Conservation (phyloP, 2,329 filamentous ascomycete species). For the Tolypocladium tropicale region DNA sequence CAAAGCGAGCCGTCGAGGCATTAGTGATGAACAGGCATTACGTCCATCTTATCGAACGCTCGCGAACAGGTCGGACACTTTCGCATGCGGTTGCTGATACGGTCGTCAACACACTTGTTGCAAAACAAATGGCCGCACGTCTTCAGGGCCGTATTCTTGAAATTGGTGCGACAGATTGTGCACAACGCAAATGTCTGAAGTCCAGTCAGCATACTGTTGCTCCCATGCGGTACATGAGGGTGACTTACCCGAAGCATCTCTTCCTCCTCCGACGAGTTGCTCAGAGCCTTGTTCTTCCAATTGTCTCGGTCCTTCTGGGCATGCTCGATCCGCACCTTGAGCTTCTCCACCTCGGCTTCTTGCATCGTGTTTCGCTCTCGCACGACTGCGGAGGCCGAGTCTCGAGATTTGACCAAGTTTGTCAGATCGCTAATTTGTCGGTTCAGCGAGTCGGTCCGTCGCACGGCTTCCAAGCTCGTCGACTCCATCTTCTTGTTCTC, state of each 20-base stretch:
- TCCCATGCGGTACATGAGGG: not conserved
- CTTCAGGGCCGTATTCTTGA: constrained; percentile 90
- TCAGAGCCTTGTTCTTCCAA: constrained; percentile 74
- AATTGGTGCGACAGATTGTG: constrained; percentile 82
- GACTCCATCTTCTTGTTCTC: constrained; percentile 71
- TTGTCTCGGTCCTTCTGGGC: constrained; percentile 73
- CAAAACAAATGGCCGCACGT: constrained; percentile 95
- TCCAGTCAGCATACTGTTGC: constrained; percentile 1
- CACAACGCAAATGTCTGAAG: constrained; percentile 48
- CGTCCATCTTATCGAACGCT: constrained; percentile 83
- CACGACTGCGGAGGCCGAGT: constrained; percentile 43
- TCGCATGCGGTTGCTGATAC: constrained; percentile 78
- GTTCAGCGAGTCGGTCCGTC: constrained; percentile 61
- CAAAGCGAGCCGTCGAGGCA: not conserved
- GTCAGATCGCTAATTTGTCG: constrained; percentile 70
- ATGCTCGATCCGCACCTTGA: constrained; percentile 68
- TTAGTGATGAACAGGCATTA: constrained; percentile 59
- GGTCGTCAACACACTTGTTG: constrained; percentile 78
- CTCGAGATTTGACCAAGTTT: constrained; percentile 64
- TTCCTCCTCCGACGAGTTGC: constrained; percentile 72
- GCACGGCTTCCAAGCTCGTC: constrained; percentile 57
- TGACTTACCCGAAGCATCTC: constrained; percentile 74
- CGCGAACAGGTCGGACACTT: constrained; percentile 94
- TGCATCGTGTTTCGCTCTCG: constrained; percentile 50
- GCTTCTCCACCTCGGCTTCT: constrained; percentile 69